These are phyloP conservation scores for Patellifolia procumbens DNA, from an alignment of 179 eudicot genomes.

Conservation along the genomic window DNA sequence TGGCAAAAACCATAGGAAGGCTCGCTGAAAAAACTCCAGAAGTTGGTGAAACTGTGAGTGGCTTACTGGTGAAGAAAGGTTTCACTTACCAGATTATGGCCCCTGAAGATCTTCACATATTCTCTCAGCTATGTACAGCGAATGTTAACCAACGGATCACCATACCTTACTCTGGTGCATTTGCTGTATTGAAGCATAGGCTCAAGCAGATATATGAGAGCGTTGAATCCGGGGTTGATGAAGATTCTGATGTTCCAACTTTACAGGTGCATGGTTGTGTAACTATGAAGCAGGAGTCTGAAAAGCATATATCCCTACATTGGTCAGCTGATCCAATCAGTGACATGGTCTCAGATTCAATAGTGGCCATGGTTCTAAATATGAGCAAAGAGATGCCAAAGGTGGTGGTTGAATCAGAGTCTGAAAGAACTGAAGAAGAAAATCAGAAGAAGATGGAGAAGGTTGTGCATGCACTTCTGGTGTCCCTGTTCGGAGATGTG, in stretches of 20 bases:
- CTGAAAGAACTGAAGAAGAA: constrained; percentile 55
- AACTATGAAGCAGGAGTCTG: constrained; percentile 73
- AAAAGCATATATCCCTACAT: constrained; percentile 76
- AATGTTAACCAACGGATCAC: constrained; percentile 82
- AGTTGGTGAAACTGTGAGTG: constrained; percentile 66
- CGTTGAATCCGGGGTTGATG: constrained; percentile 67
- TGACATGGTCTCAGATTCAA: constrained; percentile 92
- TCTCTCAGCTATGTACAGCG: constrained; percentile 84
- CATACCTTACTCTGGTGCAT: constrained; percentile 83
- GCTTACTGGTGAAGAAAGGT: constrained; percentile 88
- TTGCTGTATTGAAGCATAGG: constrained; percentile 70
- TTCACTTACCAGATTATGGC: constrained; percentile 94
- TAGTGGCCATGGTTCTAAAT: constrained; percentile 80
- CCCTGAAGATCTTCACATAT: constrained; percentile 84
- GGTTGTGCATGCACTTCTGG: constrained; percentile 61
- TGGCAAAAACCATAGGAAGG: constrained; percentile 86
- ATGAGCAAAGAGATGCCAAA: constrained; percentile 85
- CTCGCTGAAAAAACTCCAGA: constrained; percentile 80
- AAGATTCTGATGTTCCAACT: constrained; percentile 62
- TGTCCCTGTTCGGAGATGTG: constrained; percentile 80
- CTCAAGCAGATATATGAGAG: constrained; percentile 86
- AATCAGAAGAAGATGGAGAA: constrained; percentile 66
- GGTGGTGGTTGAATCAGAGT: constrained; percentile 64
- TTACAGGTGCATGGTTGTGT: constrained; percentile 66
- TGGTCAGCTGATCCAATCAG: constrained; percentile 89